A percentile compares a stretch with the other conserved stretches of the same genome.
Evolutionary conservation across 148 eudicot species (phyloP).

Genomic region (Beta vulgaris): DNA sequence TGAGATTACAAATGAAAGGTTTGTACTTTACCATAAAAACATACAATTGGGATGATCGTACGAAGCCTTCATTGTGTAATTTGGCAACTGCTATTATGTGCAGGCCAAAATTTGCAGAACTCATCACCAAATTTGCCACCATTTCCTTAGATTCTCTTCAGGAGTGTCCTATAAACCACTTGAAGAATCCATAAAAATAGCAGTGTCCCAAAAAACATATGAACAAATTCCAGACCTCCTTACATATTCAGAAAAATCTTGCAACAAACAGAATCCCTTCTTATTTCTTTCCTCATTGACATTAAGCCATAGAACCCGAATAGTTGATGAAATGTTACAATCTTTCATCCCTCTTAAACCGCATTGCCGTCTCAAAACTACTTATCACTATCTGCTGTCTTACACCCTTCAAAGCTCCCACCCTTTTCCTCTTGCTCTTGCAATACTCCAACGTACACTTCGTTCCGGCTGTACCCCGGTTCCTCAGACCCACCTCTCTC

Average conservation of each 20-base stretch:
- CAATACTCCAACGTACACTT: constrained; percentile 59
- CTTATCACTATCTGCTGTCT: constrained; percentile 65
- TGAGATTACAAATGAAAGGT: no score
- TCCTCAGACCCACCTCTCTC: constrained; percentile 59
- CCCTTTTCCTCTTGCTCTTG: constrained; percentile 68
- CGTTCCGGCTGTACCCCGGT: constrained; percentile 75
- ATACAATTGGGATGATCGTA: no score
- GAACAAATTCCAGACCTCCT: constrained; percentile 57
- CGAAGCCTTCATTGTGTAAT: no score
- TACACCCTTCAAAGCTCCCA: constrained; percentile 49
- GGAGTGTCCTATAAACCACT: constrained; percentile 28
- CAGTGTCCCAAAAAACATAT: constrained; percentile 49
- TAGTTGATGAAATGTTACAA: constrained; percentile 68
- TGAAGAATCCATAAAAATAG: constrained; percentile 49
- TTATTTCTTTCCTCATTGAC: constrained; percentile 52
- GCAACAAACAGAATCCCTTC: constrained; percentile 55
- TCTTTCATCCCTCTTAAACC: constrained; percentile 59
- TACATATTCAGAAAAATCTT: constrained; percentile 31
- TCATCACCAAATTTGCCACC: neutral
- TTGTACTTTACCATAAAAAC: no score
- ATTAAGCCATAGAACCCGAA: constrained; percentile 30
- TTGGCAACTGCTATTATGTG: no score
- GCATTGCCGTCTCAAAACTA: constrained; percentile 39
- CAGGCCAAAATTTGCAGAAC: constrained; percentile 2
- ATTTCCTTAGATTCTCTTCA: constrained; percentile 20